Evolutionary conservation across 306 rosid genomes (phyloP).

Genomic region (Psophocarpus tetragonolobus): DNA sequence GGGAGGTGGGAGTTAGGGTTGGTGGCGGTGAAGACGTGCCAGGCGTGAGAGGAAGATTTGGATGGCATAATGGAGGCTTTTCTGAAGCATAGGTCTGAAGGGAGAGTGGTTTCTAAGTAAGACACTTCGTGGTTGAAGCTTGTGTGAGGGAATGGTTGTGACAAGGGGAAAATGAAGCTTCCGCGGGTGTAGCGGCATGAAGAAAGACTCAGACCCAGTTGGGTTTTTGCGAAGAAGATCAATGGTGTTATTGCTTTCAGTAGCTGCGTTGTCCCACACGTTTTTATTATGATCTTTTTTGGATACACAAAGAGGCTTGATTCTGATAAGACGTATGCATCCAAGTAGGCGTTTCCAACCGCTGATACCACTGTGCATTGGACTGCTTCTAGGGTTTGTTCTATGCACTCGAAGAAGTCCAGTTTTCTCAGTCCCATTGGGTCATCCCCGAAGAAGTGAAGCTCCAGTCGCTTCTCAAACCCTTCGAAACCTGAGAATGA

Average conservation of each 20-base stretch:
- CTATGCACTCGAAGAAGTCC: constrained; percentile 46
- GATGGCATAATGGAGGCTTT: constrained; percentile 91
- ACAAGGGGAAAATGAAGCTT: constrained; percentile 71
- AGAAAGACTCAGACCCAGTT: constrained; percentile 49
- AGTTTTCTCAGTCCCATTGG: constrained; percentile 75
- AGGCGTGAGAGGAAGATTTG: constrained; percentile 63
- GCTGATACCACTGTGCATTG: constrained; percentile 90
- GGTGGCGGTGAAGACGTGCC: constrained; percentile 88
- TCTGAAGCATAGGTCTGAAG: constrained; percentile 50
- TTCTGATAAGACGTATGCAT: constrained; percentile 81
- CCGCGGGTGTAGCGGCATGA: constrained; percentile 86
- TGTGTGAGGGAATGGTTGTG: constrained; percentile 89
- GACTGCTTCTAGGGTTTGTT: constrained; percentile 60
- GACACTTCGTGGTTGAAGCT: constrained; percentile 80
- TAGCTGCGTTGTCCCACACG: constrained; percentile 91
- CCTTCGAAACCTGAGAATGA: constrained; percentile 86
- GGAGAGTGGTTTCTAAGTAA: constrained; percentile 59
- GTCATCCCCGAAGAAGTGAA: constrained; percentile 77
- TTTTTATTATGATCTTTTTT: constrained; percentile 78
- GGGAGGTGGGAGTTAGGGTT: constrained; percentile 14
- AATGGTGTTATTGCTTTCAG: constrained; percentile 73
- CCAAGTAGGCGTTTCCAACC: constrained; percentile 67
- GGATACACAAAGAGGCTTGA: constrained; percentile 93
- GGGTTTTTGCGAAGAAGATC: constrained; percentile 52
- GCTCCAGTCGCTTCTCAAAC: constrained; percentile 85